Evolutionary conservation across 2,329 filamentous ascomycete genomes (phyloP).

Genomic region (Ascochyta pisi): DNA sequence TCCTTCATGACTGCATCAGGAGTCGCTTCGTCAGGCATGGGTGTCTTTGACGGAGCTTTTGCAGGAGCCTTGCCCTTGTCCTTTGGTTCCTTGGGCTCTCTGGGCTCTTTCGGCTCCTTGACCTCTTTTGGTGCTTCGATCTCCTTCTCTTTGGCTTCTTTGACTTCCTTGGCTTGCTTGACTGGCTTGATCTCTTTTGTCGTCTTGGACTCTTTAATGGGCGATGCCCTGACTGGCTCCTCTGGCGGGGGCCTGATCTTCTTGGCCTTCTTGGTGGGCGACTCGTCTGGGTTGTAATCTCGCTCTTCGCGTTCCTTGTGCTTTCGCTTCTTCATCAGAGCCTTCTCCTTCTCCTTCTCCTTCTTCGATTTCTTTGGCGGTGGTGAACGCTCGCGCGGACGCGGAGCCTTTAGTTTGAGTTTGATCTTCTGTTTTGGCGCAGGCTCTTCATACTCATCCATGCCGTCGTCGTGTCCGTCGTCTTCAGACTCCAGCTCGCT

Average conservation of each 20-base stretch:
- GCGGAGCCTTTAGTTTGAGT: slow-evolving; percentile 39
- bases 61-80: slow-evolving; percentile 34
- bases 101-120: slow-evolving; percentile 24
- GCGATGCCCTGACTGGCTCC: slow-evolving; percentile 10
- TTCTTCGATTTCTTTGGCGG: slow-evolving; percentile 33
- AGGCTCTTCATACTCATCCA: slow-evolving; percentile 52
- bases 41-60: slow-evolving; percentile 31
- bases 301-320: slow-evolving; percentile 34
- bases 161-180: slow-evolving; percentile 22
- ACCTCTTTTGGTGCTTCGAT: slow-evolving; percentile 14
- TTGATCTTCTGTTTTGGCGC: slow-evolving; percentile 40
- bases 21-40: slow-evolving; percentile 38
- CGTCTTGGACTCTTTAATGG: slow-evolving; percentile 22
- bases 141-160: slow-evolving; percentile 24
- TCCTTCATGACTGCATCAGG: slow-evolving; percentile 34
- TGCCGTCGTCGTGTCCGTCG: slow-evolving; percentile 35
- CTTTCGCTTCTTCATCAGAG: slow-evolving; percentile 35
- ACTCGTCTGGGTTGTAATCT: slow-evolving; percentile 38
- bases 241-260: slow-evolving; percentile 28
- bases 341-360: slow-evolving; percentile 22
- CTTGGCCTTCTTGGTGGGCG: slow-evolving; percentile 41
- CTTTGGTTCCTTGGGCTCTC: slow-evolving; percentile 29
- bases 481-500: slow-evolving; percentile 38
- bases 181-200: slow-evolving; percentile 18
- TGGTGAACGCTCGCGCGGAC: slow-evolving; percentile 9